A percentile compares a stretch with the other conserved stretches of the same genome.
Evolutionary conservation across 805 yeast species (phyloP).

Genomic region (Soucietia sequanensis): DNA sequence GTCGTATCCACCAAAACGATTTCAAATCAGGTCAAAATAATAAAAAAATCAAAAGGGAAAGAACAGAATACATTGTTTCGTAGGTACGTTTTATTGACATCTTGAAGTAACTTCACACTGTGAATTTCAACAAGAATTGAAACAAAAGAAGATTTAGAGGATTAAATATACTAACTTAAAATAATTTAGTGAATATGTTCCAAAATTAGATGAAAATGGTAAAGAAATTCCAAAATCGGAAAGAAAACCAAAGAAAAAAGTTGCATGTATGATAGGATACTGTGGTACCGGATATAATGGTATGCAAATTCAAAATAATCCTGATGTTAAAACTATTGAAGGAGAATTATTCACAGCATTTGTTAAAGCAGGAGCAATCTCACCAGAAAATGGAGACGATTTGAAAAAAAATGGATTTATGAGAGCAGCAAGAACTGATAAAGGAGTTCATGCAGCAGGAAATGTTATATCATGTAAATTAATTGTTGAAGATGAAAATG

Average conservation of each 20-base stretch:
- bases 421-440: conserved; percentile 88
- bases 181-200: conserved; percentile 32
- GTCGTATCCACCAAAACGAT: neutral
- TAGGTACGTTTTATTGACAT: conserved; percentile 50
- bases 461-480: conserved; percentile 82
- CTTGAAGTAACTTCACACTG: no score
- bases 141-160: no score
- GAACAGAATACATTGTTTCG: conserved; percentile 43
- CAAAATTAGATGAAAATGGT: conserved; percentile 61
- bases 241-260: conserved; percentile 83
- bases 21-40: neutral
- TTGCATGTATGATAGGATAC: conserved; percentile 87
- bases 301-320: conserved; percentile 79
- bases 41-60: conserved; percentile 19
- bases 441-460: conserved; percentile 98
- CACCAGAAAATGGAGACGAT: conserved; percentile 83
- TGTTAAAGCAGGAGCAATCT: conserved; percentile 82
- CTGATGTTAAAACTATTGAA: conserved; percentile 86
- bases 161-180: no score
- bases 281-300: conserved; percentile 98
- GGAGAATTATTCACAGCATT: conserved; percentile 84
- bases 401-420: conserved; percentile 83
- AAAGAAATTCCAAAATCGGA: conserved; percentile 55
- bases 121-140: no score
- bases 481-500: conserved; percentile 78